These are phyloP conservation scores for Camelina sativa DNA, from an alignment of 345 rosid species.

Conservation along the genomic window DNA sequence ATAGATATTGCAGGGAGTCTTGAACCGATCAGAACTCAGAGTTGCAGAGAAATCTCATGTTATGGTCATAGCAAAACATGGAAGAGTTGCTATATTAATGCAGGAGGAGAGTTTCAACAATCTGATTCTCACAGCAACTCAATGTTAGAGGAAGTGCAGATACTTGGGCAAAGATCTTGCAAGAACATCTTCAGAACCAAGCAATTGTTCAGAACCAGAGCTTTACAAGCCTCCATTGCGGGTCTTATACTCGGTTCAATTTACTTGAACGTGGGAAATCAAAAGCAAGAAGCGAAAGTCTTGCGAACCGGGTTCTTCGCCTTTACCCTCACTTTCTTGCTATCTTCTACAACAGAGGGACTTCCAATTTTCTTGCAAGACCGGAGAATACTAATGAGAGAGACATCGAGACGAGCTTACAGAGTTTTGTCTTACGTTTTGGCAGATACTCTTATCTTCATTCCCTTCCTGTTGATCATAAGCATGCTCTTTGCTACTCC, in stretches of 20 bases:
- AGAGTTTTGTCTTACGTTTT: slow-evolving; percentile 69
- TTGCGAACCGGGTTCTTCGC: slow-evolving; percentile 82
- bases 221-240: slow-evolving; percentile 70
- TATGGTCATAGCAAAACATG: slow-evolving; percentile 33
- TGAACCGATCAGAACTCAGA: slow-evolving; percentile 31
- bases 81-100: slow-evolving; percentile 33
- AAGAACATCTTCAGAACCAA: slow-evolving; percentile 84
- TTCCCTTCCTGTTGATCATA: slow-evolving; percentile 74
- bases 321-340: slow-evolving; percentile 81
- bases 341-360: slow-evolving; percentile 89
- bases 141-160: slow-evolving; percentile 56
- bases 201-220: slow-evolving; percentile 74
- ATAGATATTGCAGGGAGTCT: slow-evolving; percentile 66
- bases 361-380: slow-evolving; percentile 89
- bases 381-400: slow-evolving; percentile 74
- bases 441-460: slow-evolving; percentile 68
- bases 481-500: slow-evolving; percentile 71
- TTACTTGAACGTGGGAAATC: slow-evolving; percentile 64
- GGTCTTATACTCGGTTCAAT: slow-evolving; percentile 79
- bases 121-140: slow-evolving; percentile 53
- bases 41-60: slow-evolving; percentile 40
- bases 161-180: slow-evolving; percentile 78
- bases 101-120: slow-evolving; percentile 46
- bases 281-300: slow-evolving; percentile 49
- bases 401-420: slow-evolving; percentile 83